These are phyloP conservation scores for Pseudohalonectria lignicola DNA, from an alignment of 2,329 filamentous ascomycete species.

Conservation along the genomic window DNA sequence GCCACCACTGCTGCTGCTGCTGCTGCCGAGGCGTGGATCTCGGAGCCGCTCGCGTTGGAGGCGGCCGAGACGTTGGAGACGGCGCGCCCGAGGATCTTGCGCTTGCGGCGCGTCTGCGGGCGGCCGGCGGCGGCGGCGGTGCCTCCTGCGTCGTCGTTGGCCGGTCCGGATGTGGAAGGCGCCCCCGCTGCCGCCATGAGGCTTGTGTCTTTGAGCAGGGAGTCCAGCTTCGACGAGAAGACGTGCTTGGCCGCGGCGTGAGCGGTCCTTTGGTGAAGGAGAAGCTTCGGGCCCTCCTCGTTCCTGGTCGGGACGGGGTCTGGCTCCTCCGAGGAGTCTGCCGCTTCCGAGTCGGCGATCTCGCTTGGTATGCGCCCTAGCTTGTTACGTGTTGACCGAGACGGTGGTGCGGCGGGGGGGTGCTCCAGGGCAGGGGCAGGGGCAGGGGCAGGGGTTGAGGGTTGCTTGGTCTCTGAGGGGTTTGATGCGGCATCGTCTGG, in stretches of 20 bases:
- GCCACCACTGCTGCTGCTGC: slow-evolving; percentile 1
- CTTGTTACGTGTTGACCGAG: slow-evolving; percentile 10
- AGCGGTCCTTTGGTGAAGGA: slow-evolving; percentile 6
- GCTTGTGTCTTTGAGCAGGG: too few species aligned
- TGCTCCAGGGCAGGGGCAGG: too few species aligned
- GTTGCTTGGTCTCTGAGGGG: too few species aligned
- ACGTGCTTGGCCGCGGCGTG: slow-evolving; percentile 9
- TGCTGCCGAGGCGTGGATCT: slow-evolving; percentile 18
- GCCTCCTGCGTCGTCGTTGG: slow-evolving; percentile 8
- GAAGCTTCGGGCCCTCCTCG: slow-evolving; percentile 1
- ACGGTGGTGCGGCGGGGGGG: too few species aligned
- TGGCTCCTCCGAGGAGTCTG: slow-evolving; percentile 12
- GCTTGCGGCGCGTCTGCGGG: slow-evolving; percentile 23
- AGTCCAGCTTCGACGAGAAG: not conserved
- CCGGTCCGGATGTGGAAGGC: too few species aligned
- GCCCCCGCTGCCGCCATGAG: too few species aligned
- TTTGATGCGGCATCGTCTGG: too few species aligned
- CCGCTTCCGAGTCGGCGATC: slow-evolving; percentile 31
- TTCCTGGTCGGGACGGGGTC: slow-evolving; percentile 9
- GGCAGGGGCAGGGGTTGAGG: too few species aligned
- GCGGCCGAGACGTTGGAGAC: slow-evolving; percentile 44
- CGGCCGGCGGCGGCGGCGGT: slow-evolving; percentile 6
- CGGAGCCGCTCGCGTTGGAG: slow-evolving; percentile 28
- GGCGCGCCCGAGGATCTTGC: slow-evolving; percentile 46
- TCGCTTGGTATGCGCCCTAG: slow-evolving; percentile 24